Percentiles rank a stretch among this genome's conserved stretches.
phyloP scores from a whole-genome alignment of 352 stramenopile species.

The Globisporangium solare region DNA sequence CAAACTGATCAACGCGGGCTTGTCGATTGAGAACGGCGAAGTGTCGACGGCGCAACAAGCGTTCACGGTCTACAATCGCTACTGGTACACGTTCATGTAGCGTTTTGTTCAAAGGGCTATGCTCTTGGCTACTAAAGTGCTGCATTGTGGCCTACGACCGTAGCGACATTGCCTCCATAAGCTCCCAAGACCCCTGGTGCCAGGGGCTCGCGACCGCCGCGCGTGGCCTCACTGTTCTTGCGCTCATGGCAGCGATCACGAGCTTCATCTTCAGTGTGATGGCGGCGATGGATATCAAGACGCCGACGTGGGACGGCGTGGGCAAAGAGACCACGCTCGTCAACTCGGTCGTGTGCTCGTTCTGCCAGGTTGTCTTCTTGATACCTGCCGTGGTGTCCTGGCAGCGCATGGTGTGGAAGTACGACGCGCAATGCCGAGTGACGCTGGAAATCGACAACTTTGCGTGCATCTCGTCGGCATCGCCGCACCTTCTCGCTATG shows the following conservation, averaged over 20 bases:
- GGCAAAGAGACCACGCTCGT: conserved; percentile 56
- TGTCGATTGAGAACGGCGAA: conserved; percentile 30
- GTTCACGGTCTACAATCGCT: conserved; percentile 28
- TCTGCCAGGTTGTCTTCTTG: conserved; percentile 37
- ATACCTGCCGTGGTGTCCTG: conserved; percentile 52
- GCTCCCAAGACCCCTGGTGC: conserved; percentile 61
- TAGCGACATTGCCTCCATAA: conserved; percentile 33
- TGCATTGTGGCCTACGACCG: background rate
- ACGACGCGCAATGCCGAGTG: conserved; percentile 39
- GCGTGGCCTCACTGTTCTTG: conserved; percentile 43
- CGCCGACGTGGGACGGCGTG: conserved; percentile 69
- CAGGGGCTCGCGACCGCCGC: conserved; percentile 39
- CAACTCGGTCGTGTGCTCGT: conserved; percentile 41
- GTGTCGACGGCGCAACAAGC: conserved; percentile 17
- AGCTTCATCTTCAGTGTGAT: conserved; percentile 55
- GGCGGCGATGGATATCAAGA: conserved; percentile 49
- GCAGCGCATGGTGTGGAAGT: conserved; percentile 45
- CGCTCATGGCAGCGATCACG: conserved; percentile 45
- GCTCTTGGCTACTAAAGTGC: background rate
- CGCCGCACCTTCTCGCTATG: conserved; percentile 33
- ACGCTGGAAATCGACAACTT: conserved; percentile 50
- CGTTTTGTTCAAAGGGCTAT: background rate
- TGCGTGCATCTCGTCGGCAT: conserved; percentile 41
- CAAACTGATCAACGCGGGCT: conserved; percentile 77
- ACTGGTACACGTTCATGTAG: conserved; percentile 23